Evolutionary conservation across 2,329 filamentous ascomycete species (phyloP).

Genomic region (Verticillium tricorpus): DNA sequence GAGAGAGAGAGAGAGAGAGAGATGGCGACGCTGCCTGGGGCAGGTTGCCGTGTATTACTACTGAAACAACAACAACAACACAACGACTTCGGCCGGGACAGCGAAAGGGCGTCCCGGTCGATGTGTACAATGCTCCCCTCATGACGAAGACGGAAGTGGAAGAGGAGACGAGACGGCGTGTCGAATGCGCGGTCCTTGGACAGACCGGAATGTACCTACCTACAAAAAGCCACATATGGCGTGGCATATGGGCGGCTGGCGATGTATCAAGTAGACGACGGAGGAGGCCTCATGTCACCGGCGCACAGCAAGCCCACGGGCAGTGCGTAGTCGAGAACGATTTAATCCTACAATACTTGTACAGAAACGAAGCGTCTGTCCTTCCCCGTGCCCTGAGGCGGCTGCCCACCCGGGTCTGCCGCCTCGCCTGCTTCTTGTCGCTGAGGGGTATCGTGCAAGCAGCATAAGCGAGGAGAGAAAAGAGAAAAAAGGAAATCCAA

Average conservation of each 20-base stretch:
- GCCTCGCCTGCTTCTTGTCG: not conserved
- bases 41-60: constrained; percentile 1
- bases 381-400: not conserved
- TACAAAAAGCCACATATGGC: not conserved
- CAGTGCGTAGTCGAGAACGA: not conserved
- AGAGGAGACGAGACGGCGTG: not conserved
- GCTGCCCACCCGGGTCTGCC: not conserved
- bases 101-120: constrained; percentile 18
- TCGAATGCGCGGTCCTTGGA: not conserved
- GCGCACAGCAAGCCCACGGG: not conserved
- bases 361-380: not conserved
- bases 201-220: not conserved
- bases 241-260: not conserved
- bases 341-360: not conserved
- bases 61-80: not conserved
- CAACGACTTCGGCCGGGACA: constrained; percentile 6
- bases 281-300: not conserved
- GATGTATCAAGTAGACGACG: not conserved
- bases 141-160: constrained; percentile 23
- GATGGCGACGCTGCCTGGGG: not conserved
- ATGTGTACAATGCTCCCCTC: constrained; percentile 42
- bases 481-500: not conserved
- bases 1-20: not conserved
- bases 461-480: not conserved
- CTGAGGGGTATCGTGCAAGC: not conserved